Conservation (phyloP, 139 green algal species). For the Edaphochlamys debaryana region DNA sequence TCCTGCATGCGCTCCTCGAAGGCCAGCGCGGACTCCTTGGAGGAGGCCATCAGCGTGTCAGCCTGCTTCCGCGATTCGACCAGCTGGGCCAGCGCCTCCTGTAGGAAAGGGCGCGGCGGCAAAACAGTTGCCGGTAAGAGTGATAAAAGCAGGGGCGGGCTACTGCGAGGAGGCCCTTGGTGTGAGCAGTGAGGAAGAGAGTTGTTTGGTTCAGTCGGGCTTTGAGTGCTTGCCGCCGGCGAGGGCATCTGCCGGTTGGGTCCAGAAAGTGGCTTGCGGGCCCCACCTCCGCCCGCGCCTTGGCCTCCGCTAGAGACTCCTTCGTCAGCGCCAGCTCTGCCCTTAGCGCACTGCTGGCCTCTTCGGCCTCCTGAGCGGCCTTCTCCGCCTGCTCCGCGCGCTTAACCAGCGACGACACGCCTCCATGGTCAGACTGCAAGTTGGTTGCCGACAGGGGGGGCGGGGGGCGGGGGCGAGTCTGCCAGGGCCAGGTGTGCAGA, state of each 20-base stretch:
- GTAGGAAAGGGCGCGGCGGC: not conserved
- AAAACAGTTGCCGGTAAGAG: not conserved
- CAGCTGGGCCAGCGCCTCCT: conserved; percentile 29
- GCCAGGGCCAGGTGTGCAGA: too few relatives aligned
- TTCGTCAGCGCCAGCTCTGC: conserved; percentile 34
- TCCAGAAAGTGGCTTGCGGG: not conserved
- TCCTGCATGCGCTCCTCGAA: conserved; percentile 36
- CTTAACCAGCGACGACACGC: not conserved
- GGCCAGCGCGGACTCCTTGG: not conserved
- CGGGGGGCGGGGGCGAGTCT: too few relatives aligned
- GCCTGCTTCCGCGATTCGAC: too few relatives aligned
- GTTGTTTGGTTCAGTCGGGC: not conserved
- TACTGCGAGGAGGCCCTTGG: too few relatives aligned
- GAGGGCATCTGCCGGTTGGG: not conserved
- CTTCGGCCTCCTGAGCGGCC: not conserved
- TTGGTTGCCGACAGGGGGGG: too few relatives aligned
- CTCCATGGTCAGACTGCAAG: not conserved
- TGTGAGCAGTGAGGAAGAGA: too few relatives aligned
- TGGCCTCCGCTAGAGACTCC: conserved; percentile 11
- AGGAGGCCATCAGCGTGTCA: not conserved
- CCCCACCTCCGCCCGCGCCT: conserved; percentile 16
- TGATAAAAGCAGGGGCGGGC: too few relatives aligned
- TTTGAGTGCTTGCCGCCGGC: too few relatives aligned
- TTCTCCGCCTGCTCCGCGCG: not conserved
- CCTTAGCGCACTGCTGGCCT: not conserved